Evolutionary conservation across 176 grass and related monocot genomes (phyloP).

Genomic region (Avena insularis): DNA sequence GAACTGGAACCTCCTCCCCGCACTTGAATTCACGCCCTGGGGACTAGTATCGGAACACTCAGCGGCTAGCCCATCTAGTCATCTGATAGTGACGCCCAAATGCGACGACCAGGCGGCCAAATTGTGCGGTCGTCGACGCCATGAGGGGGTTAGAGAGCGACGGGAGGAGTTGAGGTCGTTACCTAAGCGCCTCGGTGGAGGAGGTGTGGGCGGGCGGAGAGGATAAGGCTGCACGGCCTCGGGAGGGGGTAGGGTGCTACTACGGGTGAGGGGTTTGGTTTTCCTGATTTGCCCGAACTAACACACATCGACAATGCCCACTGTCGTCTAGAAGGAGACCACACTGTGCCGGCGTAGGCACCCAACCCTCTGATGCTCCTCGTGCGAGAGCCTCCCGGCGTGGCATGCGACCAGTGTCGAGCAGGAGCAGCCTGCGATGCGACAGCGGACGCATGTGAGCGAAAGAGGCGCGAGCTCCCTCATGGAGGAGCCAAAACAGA

Average conservation of each 20-base stretch:
- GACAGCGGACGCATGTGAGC: too few species aligned
- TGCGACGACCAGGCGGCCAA: background rate
- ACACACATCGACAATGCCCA: too few species aligned
- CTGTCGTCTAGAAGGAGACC: too few species aligned
- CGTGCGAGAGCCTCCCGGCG: too few species aligned
- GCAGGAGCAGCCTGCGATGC: too few species aligned
- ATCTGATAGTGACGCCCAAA: background rate
- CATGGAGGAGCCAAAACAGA: too few species aligned
- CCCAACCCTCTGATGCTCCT: too few species aligned
- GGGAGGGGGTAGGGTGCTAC: background rate
- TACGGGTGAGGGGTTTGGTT: background rate
- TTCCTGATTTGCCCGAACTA: too few species aligned
- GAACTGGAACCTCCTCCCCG: background rate
- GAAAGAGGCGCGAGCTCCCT: too few species aligned
- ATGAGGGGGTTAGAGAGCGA: background rate
- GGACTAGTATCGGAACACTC: background rate
- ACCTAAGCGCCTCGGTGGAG: conserved; percentile 9
- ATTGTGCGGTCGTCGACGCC: background rate
- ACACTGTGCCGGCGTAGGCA: too few species aligned
- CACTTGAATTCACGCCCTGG: background rate
- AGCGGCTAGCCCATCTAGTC: background rate
- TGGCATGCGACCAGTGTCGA: too few species aligned
- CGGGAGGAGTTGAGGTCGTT: background rate
- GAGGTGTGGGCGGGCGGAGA: conserved; percentile 34
- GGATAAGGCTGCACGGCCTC: conserved; percentile 60